Conservation (phyloP, 208 protist genomes). For the Trypanosoma congolense region DNA sequence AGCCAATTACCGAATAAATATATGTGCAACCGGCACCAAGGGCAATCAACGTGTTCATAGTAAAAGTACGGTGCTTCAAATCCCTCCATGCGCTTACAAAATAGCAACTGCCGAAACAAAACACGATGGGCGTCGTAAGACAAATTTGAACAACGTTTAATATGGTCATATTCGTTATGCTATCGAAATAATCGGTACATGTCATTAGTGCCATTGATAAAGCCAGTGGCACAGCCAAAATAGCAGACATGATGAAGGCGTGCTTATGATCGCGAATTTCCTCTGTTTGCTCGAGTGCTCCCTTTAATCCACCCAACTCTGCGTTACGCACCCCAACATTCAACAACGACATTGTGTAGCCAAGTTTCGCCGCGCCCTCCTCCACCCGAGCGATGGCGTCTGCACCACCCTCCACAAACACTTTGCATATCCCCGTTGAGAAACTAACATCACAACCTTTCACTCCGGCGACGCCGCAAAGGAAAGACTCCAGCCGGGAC, state of each 20-base stretch:
- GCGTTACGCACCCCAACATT: background rate
- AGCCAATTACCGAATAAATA: conserved; percentile 56
- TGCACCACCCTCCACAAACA: conserved; percentile 1
- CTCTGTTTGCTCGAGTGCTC: conserved; percentile 56
- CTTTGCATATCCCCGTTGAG: conserved; percentile 1
- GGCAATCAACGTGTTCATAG: conserved; percentile 87
- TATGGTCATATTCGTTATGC: conserved; percentile 19
- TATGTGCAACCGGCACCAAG: conserved; percentile 76
- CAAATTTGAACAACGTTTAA: conserved; percentile 52
- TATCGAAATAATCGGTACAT: conserved; percentile 26
- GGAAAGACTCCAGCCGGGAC: conserved; percentile 29
- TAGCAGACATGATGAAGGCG: conserved; percentile 38
- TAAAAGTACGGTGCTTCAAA: conserved; percentile 56
- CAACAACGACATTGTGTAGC: conserved; percentile 7
- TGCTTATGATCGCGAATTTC: conserved; percentile 52
- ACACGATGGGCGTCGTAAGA: conserved; percentile 79
- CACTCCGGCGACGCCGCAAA: conserved; percentile 17
- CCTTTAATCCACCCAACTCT: conserved; percentile 24
- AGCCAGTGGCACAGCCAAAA: conserved; percentile 60
- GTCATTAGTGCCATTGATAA: conserved; percentile 68
- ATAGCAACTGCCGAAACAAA: conserved; percentile 71
- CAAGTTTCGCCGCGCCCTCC: conserved; percentile 13
- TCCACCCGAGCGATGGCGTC: background rate
- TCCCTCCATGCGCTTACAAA: conserved; percentile 61
- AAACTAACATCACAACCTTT: conserved; percentile 16